Conservation (phyloP, 192 early-diverging fungal species). For the Paraglomus occultum region DNA sequence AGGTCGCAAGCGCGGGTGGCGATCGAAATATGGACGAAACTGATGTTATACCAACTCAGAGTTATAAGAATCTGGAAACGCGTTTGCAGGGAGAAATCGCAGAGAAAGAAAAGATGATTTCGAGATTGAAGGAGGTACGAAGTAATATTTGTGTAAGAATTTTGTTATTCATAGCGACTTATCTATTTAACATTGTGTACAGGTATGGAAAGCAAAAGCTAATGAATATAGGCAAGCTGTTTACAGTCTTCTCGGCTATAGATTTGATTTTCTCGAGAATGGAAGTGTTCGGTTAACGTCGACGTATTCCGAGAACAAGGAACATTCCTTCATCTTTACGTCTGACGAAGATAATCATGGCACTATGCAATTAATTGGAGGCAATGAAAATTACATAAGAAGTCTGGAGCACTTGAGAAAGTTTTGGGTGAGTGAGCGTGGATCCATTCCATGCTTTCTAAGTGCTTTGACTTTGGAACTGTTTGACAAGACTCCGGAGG, state of each 20-base stretch:
- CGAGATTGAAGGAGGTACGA: slow-evolving; percentile 64
- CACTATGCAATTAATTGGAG: slow-evolving; percentile 65
- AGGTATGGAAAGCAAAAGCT: slow-evolving; percentile 65
- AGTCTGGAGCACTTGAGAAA: slow-evolving; percentile 54
- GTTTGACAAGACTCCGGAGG: slow-evolving; percentile 44
- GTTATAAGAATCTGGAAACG: slow-evolving; percentile 53
- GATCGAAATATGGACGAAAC: slow-evolving; percentile 23
- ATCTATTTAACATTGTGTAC: neutral
- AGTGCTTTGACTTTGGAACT: slow-evolving; percentile 69
- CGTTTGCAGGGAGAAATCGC: slow-evolving; percentile 51
- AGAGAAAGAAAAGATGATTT: slow-evolving; percentile 64
- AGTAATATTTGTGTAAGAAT: neutral
- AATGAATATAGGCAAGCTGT: slow-evolving; percentile 76
- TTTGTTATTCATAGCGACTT: neutral
- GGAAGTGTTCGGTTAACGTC: slow-evolving; percentile 76
- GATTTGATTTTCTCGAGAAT: slow-evolving; percentile 63
- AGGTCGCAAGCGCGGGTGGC: slow-evolving; percentile 15
- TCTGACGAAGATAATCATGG: slow-evolving; percentile 65
- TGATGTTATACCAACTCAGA: slow-evolving; percentile 49
- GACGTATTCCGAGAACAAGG: slow-evolving; percentile 55
- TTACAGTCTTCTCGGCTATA: slow-evolving; percentile 68
- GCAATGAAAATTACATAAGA: slow-evolving; percentile 59
- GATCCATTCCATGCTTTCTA: slow-evolving; percentile 81
- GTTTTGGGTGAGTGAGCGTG: slow-evolving; percentile 66
- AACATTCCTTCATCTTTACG: slow-evolving; percentile 73